These are phyloP conservation scores for Multifurca ochricompacta DNA, from an alignment of 768 basidiomycete genomes.

Conservation along the genomic window DNA sequence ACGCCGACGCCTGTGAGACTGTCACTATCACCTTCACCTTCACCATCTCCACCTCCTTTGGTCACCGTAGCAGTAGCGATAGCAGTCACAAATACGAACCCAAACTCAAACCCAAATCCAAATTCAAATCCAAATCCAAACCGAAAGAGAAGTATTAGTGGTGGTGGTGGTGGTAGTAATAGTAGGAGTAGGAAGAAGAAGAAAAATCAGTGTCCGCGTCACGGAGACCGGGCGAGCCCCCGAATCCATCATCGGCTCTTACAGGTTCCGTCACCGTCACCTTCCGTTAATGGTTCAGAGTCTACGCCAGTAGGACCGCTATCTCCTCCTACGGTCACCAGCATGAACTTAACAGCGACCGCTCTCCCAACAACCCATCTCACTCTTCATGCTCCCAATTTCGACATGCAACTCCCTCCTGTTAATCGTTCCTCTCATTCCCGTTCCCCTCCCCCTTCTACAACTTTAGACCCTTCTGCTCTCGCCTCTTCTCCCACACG, in stretches of 20 bases:
- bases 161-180: background rate
- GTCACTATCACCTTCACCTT: slow-evolving; percentile 23
- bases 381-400: slow-evolving; percentile 79
- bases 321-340: slow-evolving; percentile 38
- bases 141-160: no score
- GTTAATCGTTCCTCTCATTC: slow-evolving; percentile 30
- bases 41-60: slow-evolving; percentile 13
- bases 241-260: slow-evolving; percentile 11
- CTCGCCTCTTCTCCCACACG: slow-evolving; percentile 21
- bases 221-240: slow-evolving; percentile 1
- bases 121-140: no score
- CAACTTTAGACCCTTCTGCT: background rate
- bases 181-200: slow-evolving; percentile 1
- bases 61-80: slow-evolving; percentile 1
- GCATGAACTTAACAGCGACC: slow-evolving; percentile 37
- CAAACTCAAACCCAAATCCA: no score
- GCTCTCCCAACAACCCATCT: slow-evolving; percentile 51
- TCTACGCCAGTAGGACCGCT: slow-evolving; percentile 39
- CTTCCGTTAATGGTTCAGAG: slow-evolving; percentile 24
- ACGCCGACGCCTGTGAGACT: slow-evolving; percentile 15
- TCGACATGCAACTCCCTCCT: slow-evolving; percentile 63
- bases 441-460: slow-evolving; percentile 3
- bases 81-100: no score
- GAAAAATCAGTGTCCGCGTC: no score
- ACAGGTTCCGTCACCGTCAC: slow-evolving; percentile 17